Conservation (phyloP, 352 stramenopile genomes). For the Globisporangium lucens region DNA sequence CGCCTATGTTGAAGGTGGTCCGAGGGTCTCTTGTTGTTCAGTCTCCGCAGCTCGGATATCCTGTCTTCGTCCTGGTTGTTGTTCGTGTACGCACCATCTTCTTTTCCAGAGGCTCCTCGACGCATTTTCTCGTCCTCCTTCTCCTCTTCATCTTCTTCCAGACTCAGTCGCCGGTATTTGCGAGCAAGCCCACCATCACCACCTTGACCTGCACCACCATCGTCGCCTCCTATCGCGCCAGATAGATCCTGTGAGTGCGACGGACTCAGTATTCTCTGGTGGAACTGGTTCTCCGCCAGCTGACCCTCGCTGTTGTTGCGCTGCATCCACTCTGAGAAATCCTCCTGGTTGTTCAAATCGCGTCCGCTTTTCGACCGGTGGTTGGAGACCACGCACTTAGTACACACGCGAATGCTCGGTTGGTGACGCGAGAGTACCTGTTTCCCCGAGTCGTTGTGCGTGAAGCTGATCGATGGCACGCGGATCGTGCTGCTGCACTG, state of each 20-base stretch:
- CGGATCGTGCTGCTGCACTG: conserved; percentile 84
- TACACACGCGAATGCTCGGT: conserved; percentile 82
- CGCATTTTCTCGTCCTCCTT: conserved; percentile 40
- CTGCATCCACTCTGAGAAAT: conserved; percentile 81
- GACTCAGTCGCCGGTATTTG: conserved; percentile 53
- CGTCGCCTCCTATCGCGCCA: conserved; percentile 35
- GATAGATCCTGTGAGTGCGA: conserved; percentile 68
- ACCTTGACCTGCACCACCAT: conserved; percentile 6
- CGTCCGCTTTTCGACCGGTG: conserved; percentile 71
- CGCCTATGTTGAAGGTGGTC: conserved; percentile 9
- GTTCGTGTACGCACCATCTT: conserved; percentile 10
- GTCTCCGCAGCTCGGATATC: conserved; percentile 31
- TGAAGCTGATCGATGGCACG: conserved; percentile 82
- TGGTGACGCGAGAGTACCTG: conserved; percentile 77
- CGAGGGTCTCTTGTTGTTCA: conserved; percentile 11
- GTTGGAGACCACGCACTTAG: conserved; percentile 75
- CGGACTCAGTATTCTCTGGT: conserved; percentile 48
- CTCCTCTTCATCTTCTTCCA: conserved; percentile 74
- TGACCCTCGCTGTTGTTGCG: conserved; percentile 35
- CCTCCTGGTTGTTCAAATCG: conserved; percentile 73
- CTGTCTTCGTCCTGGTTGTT: conserved; percentile 32
- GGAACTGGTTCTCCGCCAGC: conserved; percentile 24
- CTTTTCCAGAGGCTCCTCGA: conserved; percentile 27
- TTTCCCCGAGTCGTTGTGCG: conserved; percentile 77
- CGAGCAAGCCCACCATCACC: conserved; percentile 34